Base-by-base conservation (phyloP, 805 yeast species). In the Starmera quercuum region DNA sequence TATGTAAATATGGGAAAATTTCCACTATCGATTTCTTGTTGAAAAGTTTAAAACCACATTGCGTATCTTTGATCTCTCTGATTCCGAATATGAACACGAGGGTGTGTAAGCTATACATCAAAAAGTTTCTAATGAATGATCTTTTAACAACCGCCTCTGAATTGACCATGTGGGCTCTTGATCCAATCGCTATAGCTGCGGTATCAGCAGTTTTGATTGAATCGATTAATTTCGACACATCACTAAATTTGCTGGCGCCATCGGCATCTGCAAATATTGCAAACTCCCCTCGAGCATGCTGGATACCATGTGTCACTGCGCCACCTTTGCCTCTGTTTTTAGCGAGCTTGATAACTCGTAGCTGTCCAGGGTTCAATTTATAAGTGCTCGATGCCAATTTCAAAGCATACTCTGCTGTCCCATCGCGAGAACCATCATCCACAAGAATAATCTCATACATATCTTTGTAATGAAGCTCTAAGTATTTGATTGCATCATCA, bases 71-170 rank as follows among this genome's bases (percentile, higher is more conserved):
- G 40, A 92, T 77, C 6, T 76, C 69, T 45, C 95, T 69, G 30
- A 92, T 83, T 12, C 98, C 98, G 63, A 92, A 90, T 6, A 88
- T 63, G 51, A 63, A 92, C 20, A 92, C 90, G 45, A 92, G 65
- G 3, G 86, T 65, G 55, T 92, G 97, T 41, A 92, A 70, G 6
- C 94, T 86, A 55, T 87, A 81, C 98, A 92, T 92, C 51, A 92
- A 67, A 45, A 87, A 76, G 61, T 92, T 92, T 46, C 98, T 71
- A 32, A 92, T 65, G 41, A 83, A 76, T 2, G 95, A 80, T 45
- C 98, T 72, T 48, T 88, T 82, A n/a, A 92, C 97, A 36, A 92
- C 97, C 0, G 96, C 96, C 44, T 88, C 96, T 0, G 97, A 83
- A 39, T 80, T 75, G 16, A 88, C 95, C 94, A 92, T 85, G 53